phyloP scores from a whole-genome alignment of 148 eudicot species.

The Fallopia convolvulus region DNA sequence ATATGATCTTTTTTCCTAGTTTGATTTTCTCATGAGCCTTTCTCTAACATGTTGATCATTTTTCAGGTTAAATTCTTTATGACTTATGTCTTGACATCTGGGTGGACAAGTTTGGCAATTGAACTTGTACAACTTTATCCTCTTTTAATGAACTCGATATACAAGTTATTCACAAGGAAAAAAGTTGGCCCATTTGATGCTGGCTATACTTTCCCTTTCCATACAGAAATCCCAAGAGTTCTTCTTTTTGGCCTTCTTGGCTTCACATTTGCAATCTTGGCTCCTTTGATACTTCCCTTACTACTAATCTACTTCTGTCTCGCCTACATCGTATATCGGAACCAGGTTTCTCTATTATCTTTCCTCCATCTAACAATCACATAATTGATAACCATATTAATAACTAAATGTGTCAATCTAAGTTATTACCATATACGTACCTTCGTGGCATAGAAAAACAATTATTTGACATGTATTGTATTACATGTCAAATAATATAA shows the following conservation, averaged over 20 bases:
- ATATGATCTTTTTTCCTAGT: background rate
- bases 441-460: too few relatives aligned
- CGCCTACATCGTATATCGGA: slow-evolving; percentile 85
- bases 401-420: too few relatives aligned
- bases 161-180: slow-evolving; percentile 37
- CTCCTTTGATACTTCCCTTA: slow-evolving; percentile 81
- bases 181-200: slow-evolving; percentile 46
- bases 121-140: slow-evolving; percentile 82
- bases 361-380: too few relatives aligned
- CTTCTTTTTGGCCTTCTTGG: slow-evolving; percentile 84
- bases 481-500: too few relatives aligned
- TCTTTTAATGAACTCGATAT: slow-evolving; percentile 49
- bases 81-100: slow-evolving; percentile 89
- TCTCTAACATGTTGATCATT: background rate
- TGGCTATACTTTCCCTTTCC: slow-evolving; percentile 77
- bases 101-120: slow-evolving; percentile 90
- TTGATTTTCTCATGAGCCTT: background rate
- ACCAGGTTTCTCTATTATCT: slow-evolving; percentile 43
- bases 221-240: slow-evolving; percentile 84
- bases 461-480: too few relatives aligned
- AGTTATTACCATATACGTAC: too few relatives aligned
- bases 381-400: too few relatives aligned
- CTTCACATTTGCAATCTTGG: slow-evolving; percentile 58
- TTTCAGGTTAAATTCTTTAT: slow-evolving; percentile 86
- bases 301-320: slow-evolving; percentile 77